Base-by-base conservation (phyloP, 148 eudicot genomes). In the Arbutus unedo region DNA sequence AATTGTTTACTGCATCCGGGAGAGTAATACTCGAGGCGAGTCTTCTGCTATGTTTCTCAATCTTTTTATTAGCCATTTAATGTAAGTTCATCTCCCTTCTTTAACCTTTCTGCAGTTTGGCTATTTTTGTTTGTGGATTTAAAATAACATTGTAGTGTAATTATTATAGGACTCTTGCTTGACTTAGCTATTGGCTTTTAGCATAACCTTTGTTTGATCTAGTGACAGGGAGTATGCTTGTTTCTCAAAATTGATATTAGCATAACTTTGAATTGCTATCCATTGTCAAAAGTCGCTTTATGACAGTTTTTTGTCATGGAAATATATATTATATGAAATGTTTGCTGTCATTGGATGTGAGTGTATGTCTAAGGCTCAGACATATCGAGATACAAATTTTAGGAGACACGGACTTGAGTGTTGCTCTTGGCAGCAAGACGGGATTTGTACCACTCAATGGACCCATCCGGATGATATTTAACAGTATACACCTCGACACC, bases 1-100 rank as follows among this genome's bases (percentile, higher is more conserved):
- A 31, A 90, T 76, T 75, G 54, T 94, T 96, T 88, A 87, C 92
- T 54, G 88, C 98, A 86, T 92, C 93, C 70, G 98, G 99, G 68
- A 96, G 99, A 89, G 91, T 90, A 81, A 94, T 96, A 82, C 60
- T 96, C 78, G 85, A 90, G 77, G 97, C 92, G 83, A 92, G 91
- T 87, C 83, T 66, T 73, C 76, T 64, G 16, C 16, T 14, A 49
- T 38, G 15, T 44, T n/a, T 51, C 55, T 53, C 25, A 8, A 8
- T 45, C 16, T 64, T 14, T 8, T 41, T 31, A 31, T 59, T 68
- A 5, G 54, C 72, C 71, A 45, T 82, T 41, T 60, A 31, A 11
- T 18, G 74, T 38, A 74, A 74, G 8, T 13, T 25, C 13, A 75
- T 49, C 38, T 60, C 23, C 19, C 13, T 43, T 11, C 71, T 21